Base-by-base conservation (phyloP, 805 yeast species). In the Kodamaea sagamina region DNA sequence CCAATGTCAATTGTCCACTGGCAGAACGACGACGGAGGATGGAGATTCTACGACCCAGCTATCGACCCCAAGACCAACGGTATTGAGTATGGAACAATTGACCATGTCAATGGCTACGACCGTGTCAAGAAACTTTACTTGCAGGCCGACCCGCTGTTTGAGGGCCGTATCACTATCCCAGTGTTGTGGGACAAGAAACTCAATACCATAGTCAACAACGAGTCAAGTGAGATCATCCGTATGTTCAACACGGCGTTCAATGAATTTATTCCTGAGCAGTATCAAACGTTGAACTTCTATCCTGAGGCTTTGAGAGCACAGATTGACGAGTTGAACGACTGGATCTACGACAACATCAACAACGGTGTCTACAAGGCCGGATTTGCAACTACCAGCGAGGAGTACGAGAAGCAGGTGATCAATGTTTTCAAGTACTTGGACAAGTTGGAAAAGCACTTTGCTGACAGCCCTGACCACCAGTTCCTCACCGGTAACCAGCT, bases 301-400 rank as follows among this genome's bases (percentile, higher is more conserved):
- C 97, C 97, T 18, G 59, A 63, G 4, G 59, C 63, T 1, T 64
- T 82, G 50, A 71, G 73, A 49, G 42, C 60, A 0, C 62, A 81
- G 49, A 87, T 90, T 55, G 95, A 90, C 57, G 88, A 78, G 43
- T 58, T 89, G 51, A 89, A 93, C 58, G 75, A 71, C 12, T 84
- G 95, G 90, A 78, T 87, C 29, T 90, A 90, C 63, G 86, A 85
- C 57, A 78, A 76, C 55, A 85, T 92, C 63, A 89, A 90, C 74
- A 88, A 86, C 58, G 97, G 96, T 29, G 97, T 90, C 31, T 92
- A 92, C 74, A 92, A 89, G 67, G 52, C 93, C 2, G 98, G 98
- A 0, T 92, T 90, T 64, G 88, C 97, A 4, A 81, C 89, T 8
- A 75, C 75, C 44, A 96, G 88, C 63, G 89, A 84, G 49, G 86